Evolutionary conservation across 2,329 filamentous ascomycete genomes (phyloP), one percentile per base, ranked within the genome.

Genomic region (Hypoxylon sp.): DNA sequence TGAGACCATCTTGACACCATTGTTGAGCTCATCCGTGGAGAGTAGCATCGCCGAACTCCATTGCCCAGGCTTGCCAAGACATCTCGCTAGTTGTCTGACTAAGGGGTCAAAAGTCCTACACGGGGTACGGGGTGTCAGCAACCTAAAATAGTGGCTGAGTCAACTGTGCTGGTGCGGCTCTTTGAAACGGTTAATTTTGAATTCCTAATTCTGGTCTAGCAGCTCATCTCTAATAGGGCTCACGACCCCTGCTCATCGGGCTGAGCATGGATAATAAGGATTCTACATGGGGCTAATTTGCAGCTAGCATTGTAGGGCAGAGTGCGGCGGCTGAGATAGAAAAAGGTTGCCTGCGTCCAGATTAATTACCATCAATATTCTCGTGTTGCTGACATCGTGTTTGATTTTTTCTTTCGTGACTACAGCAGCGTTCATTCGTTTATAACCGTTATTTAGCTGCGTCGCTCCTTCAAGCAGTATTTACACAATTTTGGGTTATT

Each of bases 131-230:
- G n/a, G n/a, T n/a, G 53, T 26, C 14, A n/a, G 29, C 10, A 17
- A 19, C 35, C 31, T 14, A 39, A 31, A 31, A 6, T 13, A 17
- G 46, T 52, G 61, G 61, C 61, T 64, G 19, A 53, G 46, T n/a
- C 3, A 37, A 37, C 53, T 63, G 46, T 57, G 52, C 48, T 33
- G 33, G n/a, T 51, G 46, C 60, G 53, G 60, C 47, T 63, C 60
- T 22, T 56, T 29, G 33, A 39, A 39, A 10, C 39, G 39, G 9
- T 29, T 64, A 44, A 37, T 46, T 53, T 52, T 39, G 11, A 26
- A 14, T 31, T 26, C 35, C 42, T n/a, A 46, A 19, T 35, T 26
- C 19, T 29, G 39, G 55, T 22, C 19, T 50, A 60, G 55, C 39
- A 3, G 29, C 33, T 46, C 48, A 53, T 53, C 39, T 31, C 31